phyloP scores from a whole-genome alignment of 208 protist genomes.

The Leishmania braziliensis region DNA sequence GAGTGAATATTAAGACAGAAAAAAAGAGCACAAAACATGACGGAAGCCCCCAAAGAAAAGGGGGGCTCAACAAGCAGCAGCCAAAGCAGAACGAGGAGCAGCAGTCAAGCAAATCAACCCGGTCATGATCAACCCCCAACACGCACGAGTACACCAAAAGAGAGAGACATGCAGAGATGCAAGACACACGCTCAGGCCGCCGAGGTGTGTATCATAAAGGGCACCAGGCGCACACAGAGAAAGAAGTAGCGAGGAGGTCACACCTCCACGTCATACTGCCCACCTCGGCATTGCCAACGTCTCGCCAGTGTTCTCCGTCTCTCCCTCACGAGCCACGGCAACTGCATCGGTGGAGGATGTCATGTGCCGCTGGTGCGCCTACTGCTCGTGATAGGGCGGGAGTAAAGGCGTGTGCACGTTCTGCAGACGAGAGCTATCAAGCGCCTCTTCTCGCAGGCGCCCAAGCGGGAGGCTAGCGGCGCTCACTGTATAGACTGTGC shows the following conservation, averaged over 20 bases:
- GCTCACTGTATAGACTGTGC: slow-evolving; percentile 27
- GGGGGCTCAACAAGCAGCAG: not conserved
- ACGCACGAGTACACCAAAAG: not conserved
- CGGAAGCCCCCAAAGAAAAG: no score
- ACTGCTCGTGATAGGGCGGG: not conserved
- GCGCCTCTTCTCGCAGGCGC: not conserved
- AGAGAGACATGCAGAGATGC: not conserved
- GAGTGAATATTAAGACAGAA: not conserved
- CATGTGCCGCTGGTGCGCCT: not conserved
- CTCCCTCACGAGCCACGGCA: not conserved
- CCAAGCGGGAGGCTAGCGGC: not conserved
- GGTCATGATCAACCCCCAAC: not conserved
- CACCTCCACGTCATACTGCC: not conserved
- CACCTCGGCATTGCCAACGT: not conserved
- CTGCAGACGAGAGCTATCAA: not conserved
- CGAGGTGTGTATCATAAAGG: not conserved
- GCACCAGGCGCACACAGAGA: not conserved
- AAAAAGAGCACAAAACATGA: not conserved
- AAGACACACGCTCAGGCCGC: not conserved
- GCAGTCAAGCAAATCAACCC: not conserved
- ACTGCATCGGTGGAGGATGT: not conserved
- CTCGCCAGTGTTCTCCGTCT: not conserved
- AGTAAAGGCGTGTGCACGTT: not conserved
- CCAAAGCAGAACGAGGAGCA: not conserved
- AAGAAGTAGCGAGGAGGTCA: not conserved